Evolutionary conservation across 1,284 basidiomycete genomes (phyloP).

Genomic region (Cryptococcus sp.): DNA sequence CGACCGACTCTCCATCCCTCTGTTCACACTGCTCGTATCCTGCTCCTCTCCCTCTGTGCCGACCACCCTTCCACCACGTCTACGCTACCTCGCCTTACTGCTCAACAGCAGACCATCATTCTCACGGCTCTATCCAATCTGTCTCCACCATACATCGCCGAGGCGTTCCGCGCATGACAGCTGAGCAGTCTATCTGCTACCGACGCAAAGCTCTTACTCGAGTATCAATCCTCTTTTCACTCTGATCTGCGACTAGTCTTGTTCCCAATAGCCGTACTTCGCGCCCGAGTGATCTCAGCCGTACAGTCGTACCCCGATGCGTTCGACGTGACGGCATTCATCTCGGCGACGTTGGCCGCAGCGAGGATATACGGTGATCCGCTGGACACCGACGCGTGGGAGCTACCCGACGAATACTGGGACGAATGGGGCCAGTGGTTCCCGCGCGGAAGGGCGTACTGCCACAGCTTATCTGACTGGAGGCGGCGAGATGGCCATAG

Average conservation of each 20-base stretch:
- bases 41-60: conserved; percentile 21
- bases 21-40: conserved; percentile 17
- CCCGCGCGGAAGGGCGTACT: conserved; percentile 22
- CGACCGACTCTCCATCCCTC: conserved; percentile 15
- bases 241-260: conserved; percentile 23
- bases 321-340: conserved; percentile 22
- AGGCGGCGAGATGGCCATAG: conserved; percentile 27
- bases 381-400: conserved; percentile 32
- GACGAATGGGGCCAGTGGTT: conserved; percentile 29
- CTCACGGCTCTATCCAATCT: conserved; percentile 26
- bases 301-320: conserved; percentile 5
- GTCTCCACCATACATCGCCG: conserved; percentile 10
- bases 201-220: conserved; percentile 21
- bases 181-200: conserved; percentile 13
- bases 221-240: conserved; percentile 18
- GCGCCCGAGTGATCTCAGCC: conserved; percentile 15
- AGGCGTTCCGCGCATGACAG: conserved; percentile 17
- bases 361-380: conserved; percentile 25
- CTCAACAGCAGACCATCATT: conserved; percentile 22
- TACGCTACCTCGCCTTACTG: conserved; percentile 15
- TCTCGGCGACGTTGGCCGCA: conserved; percentile 13
- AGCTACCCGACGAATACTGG: conserved; percentile 25
- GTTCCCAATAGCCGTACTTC: conserved; percentile 29
- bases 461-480: conserved; percentile 19
- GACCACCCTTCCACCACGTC: conserved; percentile 9